Conservation (phyloP, 495 filamentous ascomycete species). For the Amniculicola lignicola region DNA sequence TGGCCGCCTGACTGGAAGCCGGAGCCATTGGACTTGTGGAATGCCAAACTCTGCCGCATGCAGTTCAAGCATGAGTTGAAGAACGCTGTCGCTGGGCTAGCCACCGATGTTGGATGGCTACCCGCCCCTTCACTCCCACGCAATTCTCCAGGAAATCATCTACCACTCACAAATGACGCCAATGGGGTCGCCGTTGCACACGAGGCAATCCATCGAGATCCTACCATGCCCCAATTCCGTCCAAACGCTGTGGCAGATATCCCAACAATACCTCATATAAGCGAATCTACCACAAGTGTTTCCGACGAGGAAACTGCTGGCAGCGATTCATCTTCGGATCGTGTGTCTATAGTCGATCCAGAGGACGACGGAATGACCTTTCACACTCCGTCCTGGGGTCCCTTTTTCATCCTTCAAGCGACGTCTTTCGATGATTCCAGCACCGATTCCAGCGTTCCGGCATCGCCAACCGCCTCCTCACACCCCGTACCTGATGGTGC, state of each 20-base stretch:
- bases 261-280: too few species aligned
- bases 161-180: not conserved
- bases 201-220: conserved; percentile 13
- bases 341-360: not conserved
- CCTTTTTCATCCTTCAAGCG: conserved; percentile 1
- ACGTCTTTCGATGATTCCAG: too few species aligned
- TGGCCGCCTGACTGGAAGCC: conserved; percentile 9
- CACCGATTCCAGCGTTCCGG: too few species aligned
- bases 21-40: conserved; percentile 13
- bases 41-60: conserved; percentile 27
- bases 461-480: too few species aligned
- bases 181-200: not conserved
- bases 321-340: not conserved
- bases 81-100: conserved; percentile 9
- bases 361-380: not conserved
- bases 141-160: not conserved
- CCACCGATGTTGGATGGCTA: conserved; percentile 12
- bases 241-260: conserved; percentile 26
- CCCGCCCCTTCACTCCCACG: not conserved
- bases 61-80: conserved; percentile 21
- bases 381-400: not conserved
- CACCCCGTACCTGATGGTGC: too few species aligned
- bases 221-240: conserved; percentile 32
- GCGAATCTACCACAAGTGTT: too few species aligned
- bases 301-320: not conserved